phyloP scores from a whole-genome alignment of 345 rosid species.

The Boechera divaricarpa region DNA sequence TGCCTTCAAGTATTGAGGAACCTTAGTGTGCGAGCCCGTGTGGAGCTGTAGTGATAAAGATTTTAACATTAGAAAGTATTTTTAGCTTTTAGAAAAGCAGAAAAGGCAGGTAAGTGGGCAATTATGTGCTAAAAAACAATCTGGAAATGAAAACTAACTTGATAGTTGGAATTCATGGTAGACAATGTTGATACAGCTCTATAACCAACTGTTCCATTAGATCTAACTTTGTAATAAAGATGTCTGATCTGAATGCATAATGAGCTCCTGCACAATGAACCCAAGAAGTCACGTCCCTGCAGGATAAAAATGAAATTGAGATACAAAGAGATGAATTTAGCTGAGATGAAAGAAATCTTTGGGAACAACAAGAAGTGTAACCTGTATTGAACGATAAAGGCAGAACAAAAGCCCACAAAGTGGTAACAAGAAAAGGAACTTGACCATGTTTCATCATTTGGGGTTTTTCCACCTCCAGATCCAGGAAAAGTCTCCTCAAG shows the following conservation, averaged over 20 bases:
- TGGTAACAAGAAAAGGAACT: slow-evolving; percentile 74
- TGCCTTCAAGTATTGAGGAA: slow-evolving; percentile 73
- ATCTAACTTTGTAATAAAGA: slow-evolving; percentile 63
- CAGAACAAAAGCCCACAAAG: slow-evolving; percentile 58
- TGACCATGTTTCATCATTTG: slow-evolving; percentile 68
- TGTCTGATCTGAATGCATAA: slow-evolving; percentile 68
- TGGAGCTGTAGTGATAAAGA: slow-evolving; percentile 49
- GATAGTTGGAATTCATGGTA: slow-evolving; percentile 54
- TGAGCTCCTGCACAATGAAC: slow-evolving; percentile 62
- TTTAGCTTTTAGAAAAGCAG: background rate
- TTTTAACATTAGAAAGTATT: background rate
- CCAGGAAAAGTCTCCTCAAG: slow-evolving; percentile 63
- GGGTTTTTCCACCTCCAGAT: slow-evolving; percentile 84
- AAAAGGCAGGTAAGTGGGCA: background rate
- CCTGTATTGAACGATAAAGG: slow-evolving; percentile 39
- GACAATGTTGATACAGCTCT: slow-evolving; percentile 62
- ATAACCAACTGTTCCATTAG: slow-evolving; percentile 63
- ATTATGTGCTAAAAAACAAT: background rate
- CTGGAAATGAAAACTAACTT: slow-evolving; percentile 48
- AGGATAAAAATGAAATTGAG: slow-evolving; percentile 3
- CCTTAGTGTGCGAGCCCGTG: slow-evolving; percentile 55
- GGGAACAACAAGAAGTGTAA: slow-evolving; percentile 14
- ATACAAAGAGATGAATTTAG: slow-evolving; percentile 12
- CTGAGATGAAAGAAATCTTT: slow-evolving; percentile 9
- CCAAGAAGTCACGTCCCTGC: slow-evolving; percentile 61